Conservation (phyloP, 2,329 filamentous ascomycete species). For the Exophiala bonariae region DNA sequence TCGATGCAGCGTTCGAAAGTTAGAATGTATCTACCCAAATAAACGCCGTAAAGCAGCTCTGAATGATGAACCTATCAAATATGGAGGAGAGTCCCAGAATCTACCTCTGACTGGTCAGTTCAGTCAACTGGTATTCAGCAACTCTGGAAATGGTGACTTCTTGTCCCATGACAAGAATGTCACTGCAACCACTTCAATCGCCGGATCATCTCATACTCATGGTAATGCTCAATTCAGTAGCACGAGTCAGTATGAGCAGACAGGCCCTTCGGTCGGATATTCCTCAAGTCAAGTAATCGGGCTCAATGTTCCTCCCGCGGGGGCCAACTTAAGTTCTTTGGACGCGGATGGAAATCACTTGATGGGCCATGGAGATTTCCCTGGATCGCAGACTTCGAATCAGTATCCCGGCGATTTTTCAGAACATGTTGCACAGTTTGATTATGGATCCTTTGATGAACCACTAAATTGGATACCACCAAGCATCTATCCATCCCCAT, state of each 20-base stretch:
- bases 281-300: no score
- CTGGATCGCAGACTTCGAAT: constrained; percentile 1
- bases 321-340: no score
- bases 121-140: constrained; percentile 14
- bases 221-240: no score
- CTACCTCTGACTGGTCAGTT: constrained; percentile 17
- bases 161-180: background rate
- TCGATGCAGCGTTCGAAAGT: constrained; percentile 38
- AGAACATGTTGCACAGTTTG: constrained; percentile 27
- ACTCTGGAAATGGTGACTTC: background rate
- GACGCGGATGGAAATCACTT: no score
- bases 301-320: no score
- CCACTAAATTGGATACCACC: constrained; percentile 39
- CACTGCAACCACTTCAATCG: no score
- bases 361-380: constrained; percentile 9
- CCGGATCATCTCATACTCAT: no score
- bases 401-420: constrained; percentile 10
- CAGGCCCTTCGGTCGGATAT: no score
- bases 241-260: no score
- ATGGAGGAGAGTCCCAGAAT: constrained; percentile 35
- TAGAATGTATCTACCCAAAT: constrained; percentile 42
- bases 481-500: constrained; percentile 37
- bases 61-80: constrained; percentile 33
- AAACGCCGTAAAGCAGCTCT: constrained; percentile 33
- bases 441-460: constrained; percentile 36